Percentiles rank a stretch among this genome's conserved stretches.
phyloP scores from a whole-genome alignment of 2,329 filamentous ascomycete genomes.

The Podosphaera aphanis region DNA sequence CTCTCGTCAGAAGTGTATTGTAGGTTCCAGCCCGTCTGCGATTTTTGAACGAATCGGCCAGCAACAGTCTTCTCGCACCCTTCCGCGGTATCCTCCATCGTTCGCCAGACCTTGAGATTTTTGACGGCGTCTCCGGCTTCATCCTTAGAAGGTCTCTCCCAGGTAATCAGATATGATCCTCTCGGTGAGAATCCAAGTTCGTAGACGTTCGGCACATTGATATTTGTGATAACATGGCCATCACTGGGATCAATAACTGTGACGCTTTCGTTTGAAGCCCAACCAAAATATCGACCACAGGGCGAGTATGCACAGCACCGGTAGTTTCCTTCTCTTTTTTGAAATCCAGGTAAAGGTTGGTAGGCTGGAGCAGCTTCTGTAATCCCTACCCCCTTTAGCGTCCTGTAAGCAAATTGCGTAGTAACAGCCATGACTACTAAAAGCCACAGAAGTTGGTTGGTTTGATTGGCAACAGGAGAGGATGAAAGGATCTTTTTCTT shows the following conservation, averaged over 20 bases:
- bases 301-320: conserved; percentile 90
- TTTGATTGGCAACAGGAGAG: conserved; percentile 8
- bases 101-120: conserved; percentile 93
- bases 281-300: conserved; percentile 88
- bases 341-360: conserved; percentile 60
- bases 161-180: conserved; percentile 85
- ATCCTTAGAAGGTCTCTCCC: conserved; percentile 84
- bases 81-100: conserved; percentile 42
- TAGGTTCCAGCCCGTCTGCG: conserved; percentile 85
- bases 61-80: conserved; percentile 47
- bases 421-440: conserved; percentile 82
- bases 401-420: conserved; percentile 91
- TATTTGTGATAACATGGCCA: conserved; percentile 49
- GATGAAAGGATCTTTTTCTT: conserved; percentile 11
- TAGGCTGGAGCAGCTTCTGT: conserved; percentile 82
- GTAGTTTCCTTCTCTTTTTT: conserved; percentile 74
- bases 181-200: conserved; percentile 85
- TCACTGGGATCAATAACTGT: conserved; percentile 60
- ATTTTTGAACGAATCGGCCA: conserved; percentile 86
- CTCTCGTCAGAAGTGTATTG: conserved; percentile 89
- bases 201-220: conserved; percentile 67
- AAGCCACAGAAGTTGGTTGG: conserved; percentile 36
- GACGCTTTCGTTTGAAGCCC: conserved; percentile 73
- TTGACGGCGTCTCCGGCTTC: conserved; percentile 81
- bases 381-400: conserved; percentile 86